phyloP scores from a whole-genome alignment of 306 rosid species.

The Nissolia schottii region DNA sequence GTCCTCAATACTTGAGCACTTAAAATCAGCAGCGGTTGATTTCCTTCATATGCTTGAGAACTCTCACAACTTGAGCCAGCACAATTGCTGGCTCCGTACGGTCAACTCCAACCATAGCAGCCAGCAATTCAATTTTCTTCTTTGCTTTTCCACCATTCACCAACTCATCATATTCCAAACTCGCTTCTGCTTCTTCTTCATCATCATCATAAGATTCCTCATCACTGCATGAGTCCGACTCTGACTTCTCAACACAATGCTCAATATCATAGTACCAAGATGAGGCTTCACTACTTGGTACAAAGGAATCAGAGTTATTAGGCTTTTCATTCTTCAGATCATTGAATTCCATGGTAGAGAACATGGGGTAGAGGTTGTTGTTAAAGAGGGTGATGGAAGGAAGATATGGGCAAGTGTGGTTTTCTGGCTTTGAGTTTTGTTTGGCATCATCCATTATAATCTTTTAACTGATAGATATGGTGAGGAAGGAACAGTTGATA shows the following conservation, averaged over 20 bases:
- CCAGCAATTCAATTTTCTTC: conserved; percentile 32
- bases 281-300: neutral
- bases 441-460: conserved; percentile 29
- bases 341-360: conserved; percentile 1
- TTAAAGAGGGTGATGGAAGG: neutral
- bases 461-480: neutral
- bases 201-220: neutral
- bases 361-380: neutral
- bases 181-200: conserved; percentile 3
- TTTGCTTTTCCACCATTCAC: conserved; percentile 23
- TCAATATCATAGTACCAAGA: neutral
- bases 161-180: conserved; percentile 24
- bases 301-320: neutral
- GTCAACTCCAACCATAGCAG: conserved; percentile 40
- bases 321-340: neutral
- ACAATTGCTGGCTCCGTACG: conserved; percentile 29
- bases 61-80: conserved; percentile 37
- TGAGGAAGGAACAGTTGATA: conserved; percentile 11
- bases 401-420: neutral
- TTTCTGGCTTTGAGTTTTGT: conserved; percentile 17
- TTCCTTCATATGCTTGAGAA: conserved; percentile 33
- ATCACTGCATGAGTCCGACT: conserved; percentile 25
- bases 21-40: neutral
- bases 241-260: conserved; percentile 10
- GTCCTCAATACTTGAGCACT: neutral